Conservation (phyloP, 306 rosid genomes). For the Pyrus bretschneideri region DNA sequence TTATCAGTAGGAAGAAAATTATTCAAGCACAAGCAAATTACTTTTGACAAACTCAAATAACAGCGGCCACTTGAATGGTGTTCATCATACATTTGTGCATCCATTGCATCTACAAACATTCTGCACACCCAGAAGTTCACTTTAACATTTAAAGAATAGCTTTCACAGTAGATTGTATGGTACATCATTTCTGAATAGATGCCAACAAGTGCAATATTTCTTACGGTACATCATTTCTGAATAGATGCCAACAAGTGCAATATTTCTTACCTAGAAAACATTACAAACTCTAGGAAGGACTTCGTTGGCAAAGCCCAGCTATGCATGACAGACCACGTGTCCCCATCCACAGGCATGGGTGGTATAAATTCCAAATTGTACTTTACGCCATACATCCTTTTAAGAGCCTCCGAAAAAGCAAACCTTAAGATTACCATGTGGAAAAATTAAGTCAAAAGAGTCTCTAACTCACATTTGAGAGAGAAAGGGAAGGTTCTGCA, state of each 20-base stretch:
- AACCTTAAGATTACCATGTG: constrained; percentile 42
- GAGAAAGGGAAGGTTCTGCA: not conserved
- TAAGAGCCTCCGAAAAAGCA: constrained; percentile 72
- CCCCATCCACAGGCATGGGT: constrained; percentile 77
- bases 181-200: not conserved
- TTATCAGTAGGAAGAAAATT: not conserved
- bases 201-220: constrained; percentile 2
- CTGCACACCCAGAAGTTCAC: constrained; percentile 37
- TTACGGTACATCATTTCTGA: constrained; percentile 21
- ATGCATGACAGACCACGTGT: constrained; percentile 83
- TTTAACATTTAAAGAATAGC: not conserved
- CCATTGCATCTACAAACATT: constrained; percentile 89
- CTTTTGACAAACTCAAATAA: constrained; percentile 72
- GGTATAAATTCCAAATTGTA: constrained; percentile 49
- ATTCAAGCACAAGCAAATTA: constrained; percentile 24
- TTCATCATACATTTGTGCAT: constrained; percentile 61
- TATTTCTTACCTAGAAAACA: constrained; percentile 79
- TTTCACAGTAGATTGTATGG: not conserved
- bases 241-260: constrained; percentile 6
- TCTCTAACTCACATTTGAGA: not conserved
- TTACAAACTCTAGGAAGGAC: constrained; percentile 86
- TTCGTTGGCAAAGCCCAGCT: constrained; percentile 91
- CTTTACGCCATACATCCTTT: constrained; percentile 72
- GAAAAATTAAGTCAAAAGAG: constrained; percentile 2
- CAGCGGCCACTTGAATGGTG: constrained; percentile 78